Evolutionary conservation across 495 filamentous ascomycete species (phyloP).

Genomic region (Lasiosphaeriaceae sp.): DNA sequence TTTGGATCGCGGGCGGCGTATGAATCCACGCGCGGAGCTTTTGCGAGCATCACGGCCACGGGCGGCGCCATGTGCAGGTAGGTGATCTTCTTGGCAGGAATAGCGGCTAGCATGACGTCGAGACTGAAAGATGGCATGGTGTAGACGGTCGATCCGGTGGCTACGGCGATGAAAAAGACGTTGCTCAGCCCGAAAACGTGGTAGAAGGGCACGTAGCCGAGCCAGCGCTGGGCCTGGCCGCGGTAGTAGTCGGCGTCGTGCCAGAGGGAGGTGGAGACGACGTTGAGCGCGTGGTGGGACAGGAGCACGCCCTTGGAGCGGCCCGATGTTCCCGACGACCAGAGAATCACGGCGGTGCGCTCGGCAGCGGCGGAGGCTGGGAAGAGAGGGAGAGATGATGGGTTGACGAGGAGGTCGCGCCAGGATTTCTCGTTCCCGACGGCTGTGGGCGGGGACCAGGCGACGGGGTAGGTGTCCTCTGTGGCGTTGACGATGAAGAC

Average conservation of each 20-base stretch:
- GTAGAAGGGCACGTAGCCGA: conserved; percentile 34
- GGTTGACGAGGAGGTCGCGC: conserved; percentile 17
- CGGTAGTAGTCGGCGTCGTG: conserved; percentile 33
- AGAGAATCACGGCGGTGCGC: conserved; percentile 57
- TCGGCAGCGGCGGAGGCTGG: conserved; percentile 2
- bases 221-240: conserved; percentile 54
- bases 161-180: conserved; percentile 53
- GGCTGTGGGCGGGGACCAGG: background rate
- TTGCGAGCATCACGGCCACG: conserved; percentile 63
- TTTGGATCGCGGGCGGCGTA: conserved; percentile 52
- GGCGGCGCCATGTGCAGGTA: conserved; percentile 67
- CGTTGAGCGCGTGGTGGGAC: conserved; percentile 53
- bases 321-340: conserved; percentile 81
- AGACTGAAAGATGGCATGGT: conserved; percentile 60
- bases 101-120: conserved; percentile 49
- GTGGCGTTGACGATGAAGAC: conserved; percentile 25
- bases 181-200: conserved; percentile 33
- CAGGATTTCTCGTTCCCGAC: conserved; percentile 8
- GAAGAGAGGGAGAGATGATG: background rate
- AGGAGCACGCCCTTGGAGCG: conserved; percentile 77
- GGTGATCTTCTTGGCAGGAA: conserved; percentile 48
- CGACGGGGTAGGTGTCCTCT: conserved; percentile 21
- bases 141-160: conserved; percentile 54
- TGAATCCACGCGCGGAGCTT: conserved; percentile 57
- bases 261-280: conserved; percentile 24